A percentile compares a stretch with the other conserved stretches of the same genome.
phyloP scores from a whole-genome alignment of 257 asterid genomes.

The Nicotiana tomentosiformis region DNA sequence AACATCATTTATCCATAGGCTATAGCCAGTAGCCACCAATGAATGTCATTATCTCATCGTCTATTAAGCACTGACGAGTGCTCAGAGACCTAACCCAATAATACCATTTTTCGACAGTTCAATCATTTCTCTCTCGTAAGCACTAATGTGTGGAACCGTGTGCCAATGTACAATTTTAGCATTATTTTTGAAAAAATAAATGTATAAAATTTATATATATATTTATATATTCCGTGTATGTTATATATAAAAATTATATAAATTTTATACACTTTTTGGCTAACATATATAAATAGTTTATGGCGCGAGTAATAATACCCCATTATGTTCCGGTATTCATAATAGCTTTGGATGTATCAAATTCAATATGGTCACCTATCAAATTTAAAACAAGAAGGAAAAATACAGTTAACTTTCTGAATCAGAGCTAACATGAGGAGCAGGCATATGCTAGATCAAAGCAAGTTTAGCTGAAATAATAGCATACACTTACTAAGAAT shows the following conservation, averaged over 20 bases:
- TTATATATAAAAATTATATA: too few species aligned
- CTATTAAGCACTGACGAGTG: neutral
- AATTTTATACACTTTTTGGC: too few species aligned
- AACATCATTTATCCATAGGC: neutral
- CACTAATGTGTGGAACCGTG: neutral
- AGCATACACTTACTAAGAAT: neutral
- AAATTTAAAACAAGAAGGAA: neutral
- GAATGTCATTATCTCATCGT: neutral
- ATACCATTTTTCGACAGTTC: neutral
- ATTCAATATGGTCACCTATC: neutral
- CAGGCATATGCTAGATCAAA: neutral
- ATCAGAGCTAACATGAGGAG: neutral
- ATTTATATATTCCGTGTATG: too few species aligned
- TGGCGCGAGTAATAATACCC: too few species aligned
- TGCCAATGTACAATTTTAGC: neutral
- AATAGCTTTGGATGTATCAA: neutral
- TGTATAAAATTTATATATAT: too few species aligned
- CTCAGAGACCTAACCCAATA: neutral
- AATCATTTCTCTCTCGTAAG: neutral
- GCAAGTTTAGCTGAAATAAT: neutral
- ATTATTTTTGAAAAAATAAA: neutral
- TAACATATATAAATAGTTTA: too few species aligned
- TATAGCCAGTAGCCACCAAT: neutral
- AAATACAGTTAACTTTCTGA: neutral
- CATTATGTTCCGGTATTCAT: neutral